Percentiles rank a stretch among this genome's conserved stretches.
Evolutionary conservation across 257 asterid species (phyloP).

Genomic region (Petunia axillaris): DNA sequence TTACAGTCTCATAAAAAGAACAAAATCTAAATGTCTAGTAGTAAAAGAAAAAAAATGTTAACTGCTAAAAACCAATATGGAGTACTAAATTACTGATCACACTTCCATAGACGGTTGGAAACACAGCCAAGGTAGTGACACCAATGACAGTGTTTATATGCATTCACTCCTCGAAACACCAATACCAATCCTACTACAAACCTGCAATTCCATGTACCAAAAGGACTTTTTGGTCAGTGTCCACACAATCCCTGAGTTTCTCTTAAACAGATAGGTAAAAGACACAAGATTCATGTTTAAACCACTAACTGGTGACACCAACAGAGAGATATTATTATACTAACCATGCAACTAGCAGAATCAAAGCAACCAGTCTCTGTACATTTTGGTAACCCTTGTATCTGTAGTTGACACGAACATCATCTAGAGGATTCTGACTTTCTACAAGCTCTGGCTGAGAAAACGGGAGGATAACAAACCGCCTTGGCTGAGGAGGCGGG

Average conservation of each 20-base stretch:
- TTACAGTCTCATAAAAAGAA: too few relatives aligned
- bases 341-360: constrained; percentile 66
- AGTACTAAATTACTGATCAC: constrained; percentile 27
- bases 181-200: constrained; percentile 57
- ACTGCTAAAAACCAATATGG: too few relatives aligned
- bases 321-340: not conserved
- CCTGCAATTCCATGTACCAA: constrained; percentile 8
- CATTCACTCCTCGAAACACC: constrained; percentile 73
- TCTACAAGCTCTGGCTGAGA: constrained; percentile 27
- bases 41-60: too few relatives aligned
- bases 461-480: constrained; percentile 32
- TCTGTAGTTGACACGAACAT: constrained; percentile 54
- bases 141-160: constrained; percentile 73
- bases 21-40: too few relatives aligned
- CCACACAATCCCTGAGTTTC: not conserved
- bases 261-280: not conserved
- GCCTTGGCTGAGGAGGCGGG: constrained; percentile 81
- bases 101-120: constrained; percentile 68
- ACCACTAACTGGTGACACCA: not conserved
- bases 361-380: constrained; percentile 54
- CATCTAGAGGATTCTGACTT: constrained; percentile 53
- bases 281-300: not conserved
- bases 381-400: constrained; percentile 69
- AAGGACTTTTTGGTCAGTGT: not conserved
- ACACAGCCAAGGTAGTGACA: constrained; percentile 37